Percentiles rank a stretch among this genome's conserved stretches.
Conservation (phyloP, 2,329 filamentous ascomycete genomes). For the Pleoardoris graminearum region DNA sequence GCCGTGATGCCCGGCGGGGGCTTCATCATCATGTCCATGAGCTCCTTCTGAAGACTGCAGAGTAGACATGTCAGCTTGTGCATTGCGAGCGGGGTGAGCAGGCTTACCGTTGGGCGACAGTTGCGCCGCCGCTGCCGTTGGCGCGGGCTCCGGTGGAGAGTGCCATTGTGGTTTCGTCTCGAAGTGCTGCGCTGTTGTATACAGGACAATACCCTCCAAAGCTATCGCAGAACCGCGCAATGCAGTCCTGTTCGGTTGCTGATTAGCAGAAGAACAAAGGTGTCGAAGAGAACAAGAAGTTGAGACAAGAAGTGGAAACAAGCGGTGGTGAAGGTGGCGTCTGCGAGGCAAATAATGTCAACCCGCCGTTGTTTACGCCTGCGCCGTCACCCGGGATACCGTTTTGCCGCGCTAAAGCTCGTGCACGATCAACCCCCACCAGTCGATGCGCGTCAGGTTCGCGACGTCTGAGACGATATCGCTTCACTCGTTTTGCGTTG, state of each 20-base stretch:
- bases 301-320: neutral
- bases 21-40: constrained; percentile 98
- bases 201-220: neutral
- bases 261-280: neutral
- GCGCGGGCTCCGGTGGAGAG: constrained; percentile 24
- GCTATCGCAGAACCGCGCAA: neutral
- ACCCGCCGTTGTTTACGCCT: constrained; percentile 13
- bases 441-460: constrained; percentile 14
- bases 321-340: neutral
- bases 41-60: constrained; percentile 80
- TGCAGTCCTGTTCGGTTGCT: neutral
- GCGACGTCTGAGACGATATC: constrained; percentile 7
- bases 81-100: constrained; percentile 5
- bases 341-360: neutral
- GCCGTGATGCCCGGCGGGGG: constrained; percentile 91
- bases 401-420: constrained; percentile 7
- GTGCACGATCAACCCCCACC: constrained; percentile 1
- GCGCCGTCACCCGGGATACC: constrained; percentile 14
- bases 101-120: constrained; percentile 56
- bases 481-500: neutral
- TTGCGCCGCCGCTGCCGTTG: constrained; percentile 47
- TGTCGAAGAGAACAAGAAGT: neutral
- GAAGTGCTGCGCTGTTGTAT: neutral
- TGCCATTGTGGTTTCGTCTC: constrained; percentile 27
- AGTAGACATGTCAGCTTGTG: constrained; percentile 48